These are phyloP conservation scores for Haplographium delicatum DNA, from an alignment of 495 filamentous ascomycete species.

Conservation along the genomic window DNA sequence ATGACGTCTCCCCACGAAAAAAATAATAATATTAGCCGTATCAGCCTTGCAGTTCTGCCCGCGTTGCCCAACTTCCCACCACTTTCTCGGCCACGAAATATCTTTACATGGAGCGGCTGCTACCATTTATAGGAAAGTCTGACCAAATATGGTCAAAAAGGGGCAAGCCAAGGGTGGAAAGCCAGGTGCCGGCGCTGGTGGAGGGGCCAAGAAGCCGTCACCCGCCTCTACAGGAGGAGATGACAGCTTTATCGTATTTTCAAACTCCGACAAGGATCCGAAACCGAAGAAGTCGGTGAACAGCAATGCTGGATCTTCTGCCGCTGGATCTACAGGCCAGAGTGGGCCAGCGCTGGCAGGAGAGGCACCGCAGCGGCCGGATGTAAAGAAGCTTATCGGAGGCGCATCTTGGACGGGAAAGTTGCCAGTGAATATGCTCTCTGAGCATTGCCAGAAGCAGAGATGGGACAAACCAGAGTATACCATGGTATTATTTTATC, in stretches of 20 bases:
- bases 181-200: constrained; percentile 22
- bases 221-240: constrained; percentile 33
- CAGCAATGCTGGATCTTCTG: constrained; percentile 30
- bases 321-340: constrained; percentile 20
- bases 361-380: constrained; percentile 67
- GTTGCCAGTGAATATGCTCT: constrained; percentile 84
- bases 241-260: constrained; percentile 63
- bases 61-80: background rate
- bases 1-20: too few relatives aligned
- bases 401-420: constrained; percentile 98
- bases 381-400: constrained; percentile 83
- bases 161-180: constrained; percentile 39
- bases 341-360: constrained; percentile 33
- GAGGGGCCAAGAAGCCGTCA: constrained; percentile 13
- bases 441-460: constrained; percentile 91
- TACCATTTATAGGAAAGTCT: background rate
- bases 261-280: constrained; percentile 53
- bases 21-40: too few relatives aligned
- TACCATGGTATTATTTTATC: constrained; percentile 50
- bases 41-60: background rate
- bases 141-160: constrained; percentile 38
- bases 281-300: constrained; percentile 40
- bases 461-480: constrained; percentile 95
- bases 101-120: constrained; percentile 19
- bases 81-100: background rate